These are phyloP conservation scores for Hippophae gyantsensis DNA, from an alignment of 306 rosid genomes.

Conservation along the genomic window DNA sequence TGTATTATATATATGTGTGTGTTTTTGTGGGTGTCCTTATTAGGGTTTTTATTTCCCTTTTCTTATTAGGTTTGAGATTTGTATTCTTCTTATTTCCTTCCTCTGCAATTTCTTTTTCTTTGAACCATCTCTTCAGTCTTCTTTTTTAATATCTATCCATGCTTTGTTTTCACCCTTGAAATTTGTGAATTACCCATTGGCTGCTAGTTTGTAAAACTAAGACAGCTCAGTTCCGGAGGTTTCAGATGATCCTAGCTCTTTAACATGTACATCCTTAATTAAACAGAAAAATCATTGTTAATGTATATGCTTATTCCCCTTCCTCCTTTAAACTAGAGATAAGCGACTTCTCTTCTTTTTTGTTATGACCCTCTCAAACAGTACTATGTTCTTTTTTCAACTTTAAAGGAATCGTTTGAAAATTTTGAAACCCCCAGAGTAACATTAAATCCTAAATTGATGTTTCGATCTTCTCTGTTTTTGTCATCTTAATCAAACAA, in stretches of 20 bases:
- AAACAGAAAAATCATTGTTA: too few species aligned
- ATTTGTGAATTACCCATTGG: conserved; percentile 20
- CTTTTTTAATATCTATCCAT: not conserved
- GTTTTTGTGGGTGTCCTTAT: conserved; percentile 5
- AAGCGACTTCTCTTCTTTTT: too few species aligned
- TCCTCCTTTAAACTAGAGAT: too few species aligned
- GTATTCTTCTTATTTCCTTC: not conserved
- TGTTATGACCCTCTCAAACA: too few species aligned
- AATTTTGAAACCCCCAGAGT: too few species aligned
- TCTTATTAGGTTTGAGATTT: conserved; percentile 4
- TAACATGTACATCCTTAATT: conserved; percentile 4
- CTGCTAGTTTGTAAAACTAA: conserved; percentile 16
- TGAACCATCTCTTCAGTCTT: not conserved
- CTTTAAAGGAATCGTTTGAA: too few species aligned
- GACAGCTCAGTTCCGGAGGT: conserved; percentile 19
- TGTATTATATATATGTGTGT: conserved; percentile 13
- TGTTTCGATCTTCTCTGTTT: too few species aligned
- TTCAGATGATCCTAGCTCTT: not conserved
- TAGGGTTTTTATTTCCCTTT: conserved; percentile 13
- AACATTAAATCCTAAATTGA: too few species aligned
- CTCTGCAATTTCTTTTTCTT: conserved; percentile 3
- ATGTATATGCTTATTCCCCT: too few species aligned
- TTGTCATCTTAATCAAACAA: too few species aligned
- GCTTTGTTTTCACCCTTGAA: conserved; percentile 17
- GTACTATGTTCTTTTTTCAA: too few species aligned